Percentiles rank a stretch among this genome's conserved stretches.
Conservation (phyloP, 257 asterid genomes). For the Schizonepeta tenuifolia region DNA sequence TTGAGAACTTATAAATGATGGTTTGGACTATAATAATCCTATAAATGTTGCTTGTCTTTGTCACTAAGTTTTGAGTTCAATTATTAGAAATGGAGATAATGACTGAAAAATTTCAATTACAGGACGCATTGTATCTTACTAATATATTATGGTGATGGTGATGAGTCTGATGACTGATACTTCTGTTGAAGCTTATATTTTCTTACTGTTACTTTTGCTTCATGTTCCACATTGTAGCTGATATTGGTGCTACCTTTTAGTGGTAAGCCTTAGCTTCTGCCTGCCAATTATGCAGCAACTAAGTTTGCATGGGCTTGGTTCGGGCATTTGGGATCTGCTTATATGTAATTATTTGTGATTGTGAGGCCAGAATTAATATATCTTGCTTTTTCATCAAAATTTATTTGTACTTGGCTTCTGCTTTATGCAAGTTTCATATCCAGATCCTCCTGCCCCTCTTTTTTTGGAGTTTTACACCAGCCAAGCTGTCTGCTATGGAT, state of each 20-base stretch:
- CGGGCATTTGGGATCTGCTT: slow-evolving; percentile 6
- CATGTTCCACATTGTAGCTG: slow-evolving; percentile 3
- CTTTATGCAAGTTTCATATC: not conserved
- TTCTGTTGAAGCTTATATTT: slow-evolving; percentile 11
- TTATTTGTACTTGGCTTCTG: slow-evolving; percentile 16
- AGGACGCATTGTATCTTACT: not conserved
- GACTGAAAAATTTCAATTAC: not conserved
- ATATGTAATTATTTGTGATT: not conserved
- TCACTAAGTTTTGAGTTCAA: slow-evolving; percentile 21
- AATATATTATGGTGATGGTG: slow-evolving; percentile 8
- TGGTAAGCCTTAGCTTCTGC: not conserved
- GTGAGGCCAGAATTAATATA: not conserved
- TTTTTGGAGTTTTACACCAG: not conserved
- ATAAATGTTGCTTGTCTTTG: slow-evolving; percentile 21
- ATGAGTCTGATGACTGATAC: slow-evolving; percentile 23
- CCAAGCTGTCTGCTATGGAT: slow-evolving; percentile 34
- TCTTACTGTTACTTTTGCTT: slow-evolving; percentile 5
- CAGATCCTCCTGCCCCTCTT: not conserved
- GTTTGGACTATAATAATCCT: slow-evolving; percentile 8
- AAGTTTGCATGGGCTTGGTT: slow-evolving; percentile 26
- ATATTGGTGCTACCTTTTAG: not conserved
- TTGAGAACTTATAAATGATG: slow-evolving; percentile 21
- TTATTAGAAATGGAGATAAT: slow-evolving; percentile 21
- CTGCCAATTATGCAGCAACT: not conserved
- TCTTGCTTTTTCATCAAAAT: slow-evolving; percentile 7